phyloP scores from a whole-genome alignment of 805 yeast species.

The Ogataea neopini region DNA sequence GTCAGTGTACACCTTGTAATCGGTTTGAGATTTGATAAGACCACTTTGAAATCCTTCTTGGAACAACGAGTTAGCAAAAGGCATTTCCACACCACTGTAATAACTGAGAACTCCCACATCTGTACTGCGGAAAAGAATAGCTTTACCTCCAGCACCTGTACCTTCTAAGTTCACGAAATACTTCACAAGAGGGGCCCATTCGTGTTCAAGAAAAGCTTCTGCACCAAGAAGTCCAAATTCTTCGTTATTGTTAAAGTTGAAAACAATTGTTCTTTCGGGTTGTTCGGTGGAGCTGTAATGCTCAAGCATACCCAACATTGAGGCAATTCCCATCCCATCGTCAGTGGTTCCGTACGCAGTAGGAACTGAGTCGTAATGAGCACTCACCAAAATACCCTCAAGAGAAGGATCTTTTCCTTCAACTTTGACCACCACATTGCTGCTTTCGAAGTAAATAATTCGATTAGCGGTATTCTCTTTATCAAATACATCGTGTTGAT shows the following conservation, averaged over 20 bases:
- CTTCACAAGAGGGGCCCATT: conserved; percentile 62
- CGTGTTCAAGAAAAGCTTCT: conserved; percentile 65
- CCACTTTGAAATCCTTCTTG: conserved; percentile 84
- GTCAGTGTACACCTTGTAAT: conserved; percentile 68
- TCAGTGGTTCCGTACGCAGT: conserved; percentile 87
- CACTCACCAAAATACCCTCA: conserved; percentile 73
- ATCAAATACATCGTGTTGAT: conserved; percentile 51
- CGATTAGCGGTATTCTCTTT: conserved; percentile 42
- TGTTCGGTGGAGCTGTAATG: conserved; percentile 42
- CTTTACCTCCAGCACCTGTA: conserved; percentile 88
- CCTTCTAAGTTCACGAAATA: conserved; percentile 86
- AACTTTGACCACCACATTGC: conserved; percentile 75
- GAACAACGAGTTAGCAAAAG: conserved; percentile 77
- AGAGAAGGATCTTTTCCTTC: conserved; percentile 59
- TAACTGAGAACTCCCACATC: conserved; percentile 69
- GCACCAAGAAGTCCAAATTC: conserved; percentile 90
- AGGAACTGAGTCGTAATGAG: conserved; percentile 90
- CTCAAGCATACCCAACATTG: conserved; percentile 69
- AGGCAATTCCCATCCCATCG: conserved; percentile 87
- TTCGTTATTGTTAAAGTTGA: conserved; percentile 88
- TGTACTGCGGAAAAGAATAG: conserved; percentile 80
- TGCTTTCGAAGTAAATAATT: conserved; percentile 76
- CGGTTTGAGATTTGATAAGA: conserved; percentile 78
- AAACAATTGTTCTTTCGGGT: conserved; percentile 71
- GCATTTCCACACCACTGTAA: conserved; percentile 55